Base-by-base conservation (phyloP, 441 rosid species). In the Erysimum pusillum region DNA sequence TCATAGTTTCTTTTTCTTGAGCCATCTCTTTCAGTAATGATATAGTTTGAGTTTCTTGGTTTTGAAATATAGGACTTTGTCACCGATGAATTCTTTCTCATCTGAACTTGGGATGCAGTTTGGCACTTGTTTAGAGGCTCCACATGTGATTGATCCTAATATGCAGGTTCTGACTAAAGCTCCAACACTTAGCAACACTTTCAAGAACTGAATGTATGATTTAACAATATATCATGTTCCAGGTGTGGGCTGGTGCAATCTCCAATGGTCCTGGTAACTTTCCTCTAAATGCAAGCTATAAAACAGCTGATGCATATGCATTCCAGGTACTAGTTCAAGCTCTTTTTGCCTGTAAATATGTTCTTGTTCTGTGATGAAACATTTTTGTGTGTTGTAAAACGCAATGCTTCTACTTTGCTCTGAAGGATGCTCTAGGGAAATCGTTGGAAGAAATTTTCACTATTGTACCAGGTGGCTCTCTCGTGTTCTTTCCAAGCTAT, bases 401-500 rank as follows among this genome's bases (percentile, higher is more conserved):
- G 5, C 39, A 39, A 17, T 71, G 31, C 44, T 76, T 66, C 31
- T 79, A 34, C 63, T 59, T 63, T 73, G 2, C 38, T 83, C 60
- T 86, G 81, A 79, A 96, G 99, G 99, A 93, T 85, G 85, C 89
- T 69, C 88, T 96, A 44, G 99, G 99, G 60, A 86, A 88, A 81
- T 85, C 98, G 20, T 79, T 96, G 80, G 96, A 96, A 85, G 94
- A 87, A 80, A 88, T 93, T 63, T 90, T 87, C 88, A 85, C 78
- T 78, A 69, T 88, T 82, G 96, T 90, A 85, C 97, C 98, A 1
- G 97, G 91, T 61, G 99, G 99, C 58, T 78, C 91, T 71, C 98
- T 96, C 44, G 87, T 93, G 45, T 96, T 93, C 88, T 96, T 96
- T 81, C 99, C 98, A 57, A 96, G 99, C 86, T 96, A 93, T 87